Percentiles rank a stretch among this genome's conserved stretches.
phyloP scores from a whole-genome alignment of 2,329 filamentous ascomycete species.

The Neocatenulostroma microsporum region DNA sequence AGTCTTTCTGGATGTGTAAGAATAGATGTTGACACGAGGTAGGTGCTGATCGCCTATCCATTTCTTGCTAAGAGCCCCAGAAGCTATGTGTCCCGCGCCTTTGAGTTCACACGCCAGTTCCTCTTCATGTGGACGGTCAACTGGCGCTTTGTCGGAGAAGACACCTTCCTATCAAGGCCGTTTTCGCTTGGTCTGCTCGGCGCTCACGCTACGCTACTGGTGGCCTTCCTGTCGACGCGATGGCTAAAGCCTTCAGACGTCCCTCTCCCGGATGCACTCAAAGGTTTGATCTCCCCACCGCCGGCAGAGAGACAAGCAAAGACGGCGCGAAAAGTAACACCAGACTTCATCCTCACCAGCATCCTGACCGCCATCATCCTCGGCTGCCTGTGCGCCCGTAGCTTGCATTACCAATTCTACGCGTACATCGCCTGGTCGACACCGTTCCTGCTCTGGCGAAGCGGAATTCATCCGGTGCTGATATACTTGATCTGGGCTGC shows the following conservation, averaged over 20 bases:
- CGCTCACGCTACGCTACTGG: slow-evolving; percentile 58
- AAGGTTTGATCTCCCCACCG: slow-evolving; percentile 38
- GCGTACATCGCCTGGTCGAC: slow-evolving; percentile 84
- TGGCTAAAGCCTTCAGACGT: slow-evolving; percentile 66
- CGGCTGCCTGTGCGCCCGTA: slow-evolving; percentile 77
- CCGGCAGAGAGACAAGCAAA: slow-evolving; percentile 48
- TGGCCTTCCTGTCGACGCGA: slow-evolving; percentile 55
- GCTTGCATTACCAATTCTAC: slow-evolving; percentile 93
- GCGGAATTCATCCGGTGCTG: slow-evolving; percentile 58
- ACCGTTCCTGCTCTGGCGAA: slow-evolving; percentile 78
- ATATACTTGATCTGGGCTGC: slow-evolving; percentile 63
- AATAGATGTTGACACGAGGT: slow-evolving; percentile 7
- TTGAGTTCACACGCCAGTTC: slow-evolving; percentile 85
- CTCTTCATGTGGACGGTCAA: slow-evolving; percentile 99
- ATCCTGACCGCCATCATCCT: slow-evolving; percentile 69
- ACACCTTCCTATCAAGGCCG: slow-evolving; percentile 61
- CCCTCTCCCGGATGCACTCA: slow-evolving; percentile 48
- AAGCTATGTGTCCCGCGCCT: slow-evolving; percentile 74
- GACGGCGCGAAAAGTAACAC: slow-evolving; percentile 54
- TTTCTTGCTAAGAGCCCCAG: slow-evolving; percentile 59
- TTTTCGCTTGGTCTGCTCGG: slow-evolving; percentile 63
- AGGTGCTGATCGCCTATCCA: slow-evolving; percentile 53
- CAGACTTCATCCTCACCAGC: slow-evolving; percentile 66
- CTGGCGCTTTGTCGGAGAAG: slow-evolving; percentile 90
- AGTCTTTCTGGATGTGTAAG: background rate